Percentiles rank a stretch among this genome's conserved stretches.
These are phyloP conservation scores for Xylaria intraflava DNA, from an alignment of 495 filamentous ascomycete species.

Conservation along the genomic window DNA sequence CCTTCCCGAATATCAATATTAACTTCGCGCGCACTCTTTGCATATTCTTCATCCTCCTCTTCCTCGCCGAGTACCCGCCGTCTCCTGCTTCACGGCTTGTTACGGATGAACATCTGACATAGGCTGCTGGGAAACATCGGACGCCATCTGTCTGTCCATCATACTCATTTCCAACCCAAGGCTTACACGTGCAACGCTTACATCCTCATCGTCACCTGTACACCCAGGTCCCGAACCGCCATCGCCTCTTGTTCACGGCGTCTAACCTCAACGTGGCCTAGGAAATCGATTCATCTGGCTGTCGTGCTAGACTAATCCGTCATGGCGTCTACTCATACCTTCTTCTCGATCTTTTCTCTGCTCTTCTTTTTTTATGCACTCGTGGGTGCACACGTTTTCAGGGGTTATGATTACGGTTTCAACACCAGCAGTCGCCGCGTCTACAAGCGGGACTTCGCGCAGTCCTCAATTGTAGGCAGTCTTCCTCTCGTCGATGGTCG, in stretches of 20 bases:
- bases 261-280: neutral
- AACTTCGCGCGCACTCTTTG: slow-evolving; percentile 1
- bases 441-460: slow-evolving; percentile 18
- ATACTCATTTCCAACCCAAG: neutral
- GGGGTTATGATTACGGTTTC: slow-evolving; percentile 38
- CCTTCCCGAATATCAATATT: slow-evolving; percentile 1
- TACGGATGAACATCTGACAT: neutral
- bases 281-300: neutral
- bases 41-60: neutral
- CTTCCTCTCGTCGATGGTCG: slow-evolving; percentile 22
- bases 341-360: slow-evolving; percentile 9
- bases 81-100: neutral
- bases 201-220: neutral
- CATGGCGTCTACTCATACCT: neutral
- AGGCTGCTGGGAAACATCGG: neutral
- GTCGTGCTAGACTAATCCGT: neutral
- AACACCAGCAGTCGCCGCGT: slow-evolving; percentile 21
- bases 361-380: neutral
- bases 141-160: neutral
- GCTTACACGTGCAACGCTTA: neutral
- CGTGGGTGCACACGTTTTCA: neutral
- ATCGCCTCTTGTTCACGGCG: neutral
- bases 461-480: slow-evolving; percentile 23
- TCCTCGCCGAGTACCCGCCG: neutral
- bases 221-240: neutral